phyloP scores from a whole-genome alignment of 2,329 filamentous ascomycete genomes.

The Beauveria pseudobassiana region DNA sequence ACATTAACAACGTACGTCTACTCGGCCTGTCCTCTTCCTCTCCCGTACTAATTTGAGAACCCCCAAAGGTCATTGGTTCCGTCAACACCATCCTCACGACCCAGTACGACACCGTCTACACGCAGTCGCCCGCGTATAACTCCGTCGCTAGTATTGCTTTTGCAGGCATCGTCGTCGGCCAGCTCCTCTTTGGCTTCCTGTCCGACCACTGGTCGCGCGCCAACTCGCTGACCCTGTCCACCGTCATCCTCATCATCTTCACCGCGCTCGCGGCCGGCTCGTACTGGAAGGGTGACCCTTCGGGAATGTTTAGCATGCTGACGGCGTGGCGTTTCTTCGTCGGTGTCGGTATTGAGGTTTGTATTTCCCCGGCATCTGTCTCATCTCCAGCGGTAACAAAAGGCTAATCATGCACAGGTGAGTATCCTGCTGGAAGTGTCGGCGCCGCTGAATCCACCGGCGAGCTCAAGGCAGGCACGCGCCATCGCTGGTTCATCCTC shows the following conservation, averaged over 20 bases:
- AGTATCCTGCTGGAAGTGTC: constrained; percentile 78
- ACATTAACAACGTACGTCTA: constrained; percentile 68
- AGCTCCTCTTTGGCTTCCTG: constrained; percentile 72
- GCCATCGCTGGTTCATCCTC: constrained; percentile 88
- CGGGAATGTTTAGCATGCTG: constrained; percentile 67
- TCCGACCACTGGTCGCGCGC: constrained; percentile 81
- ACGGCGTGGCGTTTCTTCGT: constrained; percentile 80
- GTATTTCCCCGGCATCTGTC: constrained; percentile 2
- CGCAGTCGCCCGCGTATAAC: constrained; percentile 56
- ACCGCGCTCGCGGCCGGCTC: constrained; percentile 71
- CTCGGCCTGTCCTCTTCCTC: not conserved
- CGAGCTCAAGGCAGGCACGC: constrained; percentile 68
- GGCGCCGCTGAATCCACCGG: constrained; percentile 77
- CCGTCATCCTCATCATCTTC: constrained; percentile 77
- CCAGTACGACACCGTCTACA: constrained; percentile 64
- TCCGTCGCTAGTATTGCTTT: constrained; percentile 75
- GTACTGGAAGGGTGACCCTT: constrained; percentile 61
- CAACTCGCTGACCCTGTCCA: constrained; percentile 73
- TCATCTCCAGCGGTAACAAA: too few species aligned
- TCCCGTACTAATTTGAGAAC: not conserved
- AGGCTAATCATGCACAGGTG: constrained; percentile 32
- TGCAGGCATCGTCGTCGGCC: constrained; percentile 76
- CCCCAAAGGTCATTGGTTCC: constrained; percentile 69
- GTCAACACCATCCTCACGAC: constrained; percentile 67
- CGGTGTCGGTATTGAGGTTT: constrained; percentile 64